Evolutionary conservation across 495 filamentous ascomycete genomes (phyloP).

Genomic region (Trichoderma asperelloides): DNA sequence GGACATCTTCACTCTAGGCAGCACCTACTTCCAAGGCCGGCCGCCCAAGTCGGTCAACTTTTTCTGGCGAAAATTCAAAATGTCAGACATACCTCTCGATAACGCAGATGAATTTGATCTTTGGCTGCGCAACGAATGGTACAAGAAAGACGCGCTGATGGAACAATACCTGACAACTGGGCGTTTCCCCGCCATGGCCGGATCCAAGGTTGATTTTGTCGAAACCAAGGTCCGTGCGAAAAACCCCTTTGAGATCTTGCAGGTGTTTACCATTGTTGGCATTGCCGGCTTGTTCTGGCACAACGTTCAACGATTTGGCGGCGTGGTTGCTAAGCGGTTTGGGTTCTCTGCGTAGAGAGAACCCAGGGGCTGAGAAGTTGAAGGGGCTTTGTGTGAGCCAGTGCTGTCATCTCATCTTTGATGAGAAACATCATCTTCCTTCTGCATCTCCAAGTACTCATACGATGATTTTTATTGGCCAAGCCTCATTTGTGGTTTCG

Average conservation of each 20-base stretch:
- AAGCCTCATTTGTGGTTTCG: background rate
- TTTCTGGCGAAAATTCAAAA: conserved; percentile 66
- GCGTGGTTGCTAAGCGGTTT: conserved; percentile 12
- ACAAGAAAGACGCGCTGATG: conserved; percentile 69
- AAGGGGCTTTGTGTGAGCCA: too few relatives aligned
- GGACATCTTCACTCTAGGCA: conserved; percentile 62
- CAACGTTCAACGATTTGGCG: conserved; percentile 18
- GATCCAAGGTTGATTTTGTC: conserved; percentile 29
- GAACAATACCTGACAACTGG: conserved; percentile 62
- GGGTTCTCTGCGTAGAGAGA: background rate
- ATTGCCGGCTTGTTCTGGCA: conserved; percentile 27
- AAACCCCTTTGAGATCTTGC: conserved; percentile 39
- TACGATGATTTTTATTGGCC: background rate
- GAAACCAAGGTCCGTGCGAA: conserved; percentile 40
- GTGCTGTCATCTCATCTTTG: background rate
- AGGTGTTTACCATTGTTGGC: conserved; percentile 38
- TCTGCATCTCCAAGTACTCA: background rate
- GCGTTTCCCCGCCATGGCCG: conserved; percentile 47
- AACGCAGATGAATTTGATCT: conserved; percentile 53
- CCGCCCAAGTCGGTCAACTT: conserved; percentile 80
- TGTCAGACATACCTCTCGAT: conserved; percentile 58
- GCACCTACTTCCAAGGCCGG: conserved; percentile 66
- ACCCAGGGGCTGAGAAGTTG: background rate
- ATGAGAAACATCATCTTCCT: background rate
- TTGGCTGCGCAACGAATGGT: conserved; percentile 71